Evolutionary conservation across 345 rosid genomes (phyloP).

Genomic region (Populus ilicifolia): DNA sequence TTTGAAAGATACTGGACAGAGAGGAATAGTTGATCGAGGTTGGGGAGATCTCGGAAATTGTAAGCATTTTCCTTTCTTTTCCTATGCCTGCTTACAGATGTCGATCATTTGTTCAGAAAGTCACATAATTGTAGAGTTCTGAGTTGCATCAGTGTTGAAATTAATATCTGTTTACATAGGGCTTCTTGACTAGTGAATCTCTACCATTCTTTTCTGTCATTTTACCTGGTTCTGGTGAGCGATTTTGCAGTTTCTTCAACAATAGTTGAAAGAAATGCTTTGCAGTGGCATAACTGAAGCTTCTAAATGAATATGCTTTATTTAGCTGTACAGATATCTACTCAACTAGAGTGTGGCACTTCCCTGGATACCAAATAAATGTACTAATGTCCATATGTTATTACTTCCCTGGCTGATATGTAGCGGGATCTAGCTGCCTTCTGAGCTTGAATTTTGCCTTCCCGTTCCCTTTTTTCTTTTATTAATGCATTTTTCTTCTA

Average conservation of each 20-base stretch:
- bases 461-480: not conserved
- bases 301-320: not conserved
- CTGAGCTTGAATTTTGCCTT: not conserved
- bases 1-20: constrained; percentile 70
- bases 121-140: not conserved
- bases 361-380: not conserved
- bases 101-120: not conserved
- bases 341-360: not conserved
- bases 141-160: not conserved
- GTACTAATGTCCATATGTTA: not conserved
- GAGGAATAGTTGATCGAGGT: constrained; percentile 92
- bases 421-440: not conserved
- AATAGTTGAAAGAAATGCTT: not conserved
- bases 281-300: not conserved
- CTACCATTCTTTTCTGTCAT: not conserved
- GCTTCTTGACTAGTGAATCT: not conserved
- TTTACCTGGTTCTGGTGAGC: not conserved
- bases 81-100: not conserved
- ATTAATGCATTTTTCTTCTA: not conserved
- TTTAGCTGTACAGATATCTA: not conserved
- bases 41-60: constrained; percentile 94
- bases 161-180: not conserved
- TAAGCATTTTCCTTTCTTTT: constrained; percentile 38
- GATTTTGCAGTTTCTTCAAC: not conserved
- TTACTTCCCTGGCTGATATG: not conserved